phyloP scores from a whole-genome alignment of 306 rosid genomes.

The Cicer bijugum region DNA sequence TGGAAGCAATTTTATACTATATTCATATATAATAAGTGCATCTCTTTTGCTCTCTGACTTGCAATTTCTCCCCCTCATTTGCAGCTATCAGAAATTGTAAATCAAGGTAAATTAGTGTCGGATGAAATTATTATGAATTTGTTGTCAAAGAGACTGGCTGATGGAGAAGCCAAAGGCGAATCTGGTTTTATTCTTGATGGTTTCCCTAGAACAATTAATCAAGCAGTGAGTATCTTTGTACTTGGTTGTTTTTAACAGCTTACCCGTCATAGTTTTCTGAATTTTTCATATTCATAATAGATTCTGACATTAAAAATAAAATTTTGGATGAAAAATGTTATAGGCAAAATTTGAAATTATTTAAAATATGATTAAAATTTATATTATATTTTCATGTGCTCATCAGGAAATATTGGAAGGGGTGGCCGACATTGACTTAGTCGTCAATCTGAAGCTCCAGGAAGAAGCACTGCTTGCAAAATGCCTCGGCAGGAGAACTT shows the following conservation, averaged over 20 bases:
- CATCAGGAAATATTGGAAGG: conserved; percentile 89
- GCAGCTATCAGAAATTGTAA: conserved; percentile 91
- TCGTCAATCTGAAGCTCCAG: conserved; percentile 79
- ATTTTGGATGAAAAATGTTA: conserved; percentile 4
- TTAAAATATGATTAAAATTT: conserved; percentile 12
- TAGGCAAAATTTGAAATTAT: conserved; percentile 28
- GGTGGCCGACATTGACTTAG: conserved; percentile 84
- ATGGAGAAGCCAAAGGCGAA: conserved; percentile 77
- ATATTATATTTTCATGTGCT: conserved; percentile 32
- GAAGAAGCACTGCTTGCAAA: conserved; percentile 87
- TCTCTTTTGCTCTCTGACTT: conserved; percentile 24
- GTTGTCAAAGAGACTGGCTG: conserved; percentile 78
- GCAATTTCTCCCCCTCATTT: conserved; percentile 26
- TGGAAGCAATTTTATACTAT: not conserved
- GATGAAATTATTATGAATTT: conserved; percentile 85
- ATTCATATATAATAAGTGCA: not conserved
- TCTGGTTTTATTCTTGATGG: conserved; percentile 96
- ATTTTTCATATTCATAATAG: not conserved
- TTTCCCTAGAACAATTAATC: conserved; percentile 87
- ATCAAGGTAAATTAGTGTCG: conserved; percentile 87
- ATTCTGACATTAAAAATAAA: not conserved
- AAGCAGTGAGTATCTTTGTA: conserved; percentile 72
- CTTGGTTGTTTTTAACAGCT: not conserved
- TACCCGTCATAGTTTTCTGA: not conserved
- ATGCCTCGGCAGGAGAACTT: conserved; percentile 92